These are phyloP conservation scores for Verticillium nubilum DNA, from an alignment of 2,329 filamentous ascomycete genomes.

Conservation along the genomic window DNA sequence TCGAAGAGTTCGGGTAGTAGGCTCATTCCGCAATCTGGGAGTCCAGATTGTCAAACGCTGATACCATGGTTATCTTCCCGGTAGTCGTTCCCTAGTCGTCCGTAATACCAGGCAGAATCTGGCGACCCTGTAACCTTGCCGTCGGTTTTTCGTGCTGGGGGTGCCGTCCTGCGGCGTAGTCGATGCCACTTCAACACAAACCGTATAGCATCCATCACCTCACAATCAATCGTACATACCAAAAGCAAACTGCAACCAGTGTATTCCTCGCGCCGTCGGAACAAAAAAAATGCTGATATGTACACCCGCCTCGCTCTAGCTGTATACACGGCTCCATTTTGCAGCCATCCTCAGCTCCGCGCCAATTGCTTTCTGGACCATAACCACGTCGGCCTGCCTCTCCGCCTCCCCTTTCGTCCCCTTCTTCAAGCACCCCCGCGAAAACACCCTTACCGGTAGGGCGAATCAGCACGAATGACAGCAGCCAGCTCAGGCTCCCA, in stretches of 20 bases:
- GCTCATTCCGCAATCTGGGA: too few species aligned
- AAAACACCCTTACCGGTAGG: slow-evolving; percentile 62
- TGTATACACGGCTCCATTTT: neutral
- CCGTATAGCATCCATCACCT: too few species aligned
- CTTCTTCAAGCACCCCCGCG: neutral
- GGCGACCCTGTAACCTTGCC: too few species aligned
- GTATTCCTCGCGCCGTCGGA: neutral
- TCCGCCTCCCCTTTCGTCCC: neutral
- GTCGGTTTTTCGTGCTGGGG: too few species aligned
- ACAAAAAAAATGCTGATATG: neutral
- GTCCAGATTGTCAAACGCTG: too few species aligned
- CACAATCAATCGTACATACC: too few species aligned
- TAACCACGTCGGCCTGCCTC: neutral
- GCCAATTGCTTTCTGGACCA: neutral
- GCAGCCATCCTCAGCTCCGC: neutral
- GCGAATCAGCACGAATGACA: slow-evolving; percentile 84
- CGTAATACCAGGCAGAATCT: too few species aligned
- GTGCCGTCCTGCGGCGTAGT: too few species aligned
- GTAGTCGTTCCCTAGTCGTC: too few species aligned
- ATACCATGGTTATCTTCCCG: too few species aligned
- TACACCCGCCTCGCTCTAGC: neutral
- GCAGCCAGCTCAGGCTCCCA: slow-evolving; percentile 98
- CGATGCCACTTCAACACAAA: too few species aligned
- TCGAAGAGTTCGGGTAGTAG: too few species aligned
- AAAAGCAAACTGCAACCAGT: neutral